Conservation (phyloP, 306 rosid genomes). For the Abrus precatorius region DNA sequence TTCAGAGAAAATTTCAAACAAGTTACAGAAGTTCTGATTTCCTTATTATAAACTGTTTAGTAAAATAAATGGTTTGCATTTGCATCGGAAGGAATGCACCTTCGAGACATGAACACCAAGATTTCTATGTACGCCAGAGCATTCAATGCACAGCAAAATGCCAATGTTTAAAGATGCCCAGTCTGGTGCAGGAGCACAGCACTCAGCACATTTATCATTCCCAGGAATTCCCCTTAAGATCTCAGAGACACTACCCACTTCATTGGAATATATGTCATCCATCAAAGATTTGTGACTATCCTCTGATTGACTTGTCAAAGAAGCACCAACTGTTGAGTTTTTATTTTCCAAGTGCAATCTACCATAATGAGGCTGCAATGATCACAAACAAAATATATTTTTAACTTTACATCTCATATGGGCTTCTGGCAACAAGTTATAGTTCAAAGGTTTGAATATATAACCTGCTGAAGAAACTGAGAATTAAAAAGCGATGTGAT, state of each 20-base stretch:
- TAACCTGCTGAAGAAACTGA: constrained; percentile 91
- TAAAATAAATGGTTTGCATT: constrained; percentile 37
- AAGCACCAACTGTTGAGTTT: constrained; percentile 53
- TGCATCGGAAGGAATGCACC: constrained; percentile 59
- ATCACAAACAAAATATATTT: constrained; percentile 39
- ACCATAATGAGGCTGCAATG: constrained; percentile 72
- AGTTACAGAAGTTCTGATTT: constrained; percentile 10
- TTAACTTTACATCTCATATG: constrained; percentile 28
- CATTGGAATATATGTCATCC: constrained; percentile 54
- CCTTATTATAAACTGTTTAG: background rate
- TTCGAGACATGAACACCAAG: constrained; percentile 98
- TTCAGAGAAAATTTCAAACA: constrained; percentile 25
- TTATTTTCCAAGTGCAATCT: constrained; percentile 48
- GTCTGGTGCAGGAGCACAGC: constrained; percentile 86
- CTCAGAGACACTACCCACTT: constrained; percentile 69
- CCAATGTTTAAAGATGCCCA: constrained; percentile 99
- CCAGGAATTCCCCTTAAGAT: constrained; percentile 86
- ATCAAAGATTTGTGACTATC: constrained; percentile 53
- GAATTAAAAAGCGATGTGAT: constrained; percentile 80
- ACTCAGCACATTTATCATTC: constrained; percentile 93
- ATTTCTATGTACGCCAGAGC: constrained; percentile 97
- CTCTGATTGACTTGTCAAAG: constrained; percentile 54
- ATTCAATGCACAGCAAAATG: constrained; percentile 88
- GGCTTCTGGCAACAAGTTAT: constrained; percentile 36
- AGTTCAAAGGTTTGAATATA: constrained; percentile 37